Percentiles rank a stretch among this genome's conserved stretches.
Conservation (phyloP, 495 filamentous ascomycete genomes). For the Lichenothelia convexa region DNA sequence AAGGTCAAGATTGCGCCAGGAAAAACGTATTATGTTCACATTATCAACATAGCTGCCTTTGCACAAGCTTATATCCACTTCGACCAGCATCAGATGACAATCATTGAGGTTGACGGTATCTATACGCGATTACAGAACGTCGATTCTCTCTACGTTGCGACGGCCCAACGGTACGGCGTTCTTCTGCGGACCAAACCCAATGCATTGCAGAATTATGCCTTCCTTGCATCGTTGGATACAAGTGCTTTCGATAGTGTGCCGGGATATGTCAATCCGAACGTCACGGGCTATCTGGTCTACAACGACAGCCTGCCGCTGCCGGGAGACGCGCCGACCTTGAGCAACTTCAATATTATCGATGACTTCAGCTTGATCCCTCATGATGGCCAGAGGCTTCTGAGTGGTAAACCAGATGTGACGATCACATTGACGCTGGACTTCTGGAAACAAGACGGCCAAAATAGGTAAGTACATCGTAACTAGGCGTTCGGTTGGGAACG, state of each 20-base stretch:
- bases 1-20: slow-evolving; percentile 36
- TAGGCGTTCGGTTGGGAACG: too few species aligned
- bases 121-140: slow-evolving; percentile 33
- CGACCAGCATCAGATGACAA: slow-evolving; percentile 27
- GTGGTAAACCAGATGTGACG: too few species aligned
- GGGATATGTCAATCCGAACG: neutral
- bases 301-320: neutral
- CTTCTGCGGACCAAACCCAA: slow-evolving; percentile 27
- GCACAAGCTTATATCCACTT: slow-evolving; percentile 24
- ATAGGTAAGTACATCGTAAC: too few species aligned
- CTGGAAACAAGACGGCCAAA: too few species aligned
- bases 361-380: neutral
- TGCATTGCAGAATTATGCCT: neutral
- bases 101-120: slow-evolving; percentile 38
- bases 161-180: slow-evolving; percentile 38
- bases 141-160: slow-evolving; percentile 31
- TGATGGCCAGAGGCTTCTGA: too few species aligned
- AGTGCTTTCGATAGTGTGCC: neutral
- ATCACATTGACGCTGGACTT: too few species aligned
- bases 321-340: neutral
- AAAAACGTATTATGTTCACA: slow-evolving; percentile 38
- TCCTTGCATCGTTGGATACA: neutral
- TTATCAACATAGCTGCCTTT: slow-evolving; percentile 34
- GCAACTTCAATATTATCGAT: neutral
- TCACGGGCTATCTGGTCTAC: neutral